phyloP scores from a whole-genome alignment of 176 grass and related monocot species.

The Rhynchospora breviuscula region DNA sequence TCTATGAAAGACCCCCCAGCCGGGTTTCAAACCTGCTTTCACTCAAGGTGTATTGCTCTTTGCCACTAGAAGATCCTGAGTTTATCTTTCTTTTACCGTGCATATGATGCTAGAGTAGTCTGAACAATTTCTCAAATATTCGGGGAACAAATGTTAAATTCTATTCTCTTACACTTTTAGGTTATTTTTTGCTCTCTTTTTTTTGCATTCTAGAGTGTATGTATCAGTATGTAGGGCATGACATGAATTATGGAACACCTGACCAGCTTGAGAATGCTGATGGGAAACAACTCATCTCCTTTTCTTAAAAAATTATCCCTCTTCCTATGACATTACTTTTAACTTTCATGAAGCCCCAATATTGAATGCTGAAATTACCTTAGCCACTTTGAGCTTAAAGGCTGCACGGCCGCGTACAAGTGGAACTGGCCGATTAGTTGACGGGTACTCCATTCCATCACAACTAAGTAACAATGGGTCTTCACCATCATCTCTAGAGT shows the following conservation, averaged over 20 bases:
- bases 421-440: constrained; percentile 57
- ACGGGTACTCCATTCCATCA: constrained; percentile 86
- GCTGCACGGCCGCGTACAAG: constrained; percentile 61
- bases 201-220: background rate
- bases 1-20: no score
- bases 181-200: background rate
- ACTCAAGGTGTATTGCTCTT: no score
- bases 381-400: constrained; percentile 93
- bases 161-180: background rate
- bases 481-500: constrained; percentile 81
- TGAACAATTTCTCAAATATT: background rate
- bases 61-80: background rate
- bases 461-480: constrained; percentile 69
- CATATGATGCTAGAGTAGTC: background rate
- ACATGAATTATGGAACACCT: background rate
- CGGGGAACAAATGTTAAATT: no score
- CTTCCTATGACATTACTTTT: background rate
- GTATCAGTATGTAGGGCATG: background rate
- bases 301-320: background rate
- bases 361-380: constrained; percentile 40
- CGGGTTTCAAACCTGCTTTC: no score
- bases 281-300: background rate
- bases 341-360: constrained; percentile 9
- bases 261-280: background rate
- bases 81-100: background rate